Evolutionary conservation across 345 rosid species (phyloP).

Genomic region (Melaleuca quinquenervia): DNA sequence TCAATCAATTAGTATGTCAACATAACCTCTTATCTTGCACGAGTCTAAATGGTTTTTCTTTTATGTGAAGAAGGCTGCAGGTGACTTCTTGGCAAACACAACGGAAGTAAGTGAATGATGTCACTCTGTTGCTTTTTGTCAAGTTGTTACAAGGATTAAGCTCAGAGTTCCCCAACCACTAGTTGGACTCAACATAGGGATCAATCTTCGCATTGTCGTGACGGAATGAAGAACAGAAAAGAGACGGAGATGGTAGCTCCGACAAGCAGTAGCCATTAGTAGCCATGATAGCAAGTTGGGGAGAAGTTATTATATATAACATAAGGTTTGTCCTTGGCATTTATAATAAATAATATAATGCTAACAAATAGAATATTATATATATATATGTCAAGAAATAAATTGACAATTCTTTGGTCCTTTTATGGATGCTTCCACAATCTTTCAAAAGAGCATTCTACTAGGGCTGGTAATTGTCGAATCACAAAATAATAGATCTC

Average conservation of each 20-base stretch:
- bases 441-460: not conserved
- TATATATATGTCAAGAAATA: not conserved
- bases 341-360: not conserved
- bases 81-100: not conserved
- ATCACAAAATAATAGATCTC: not conserved
- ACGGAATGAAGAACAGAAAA: not conserved
- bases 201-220: not conserved
- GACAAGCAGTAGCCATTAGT: too few species aligned
- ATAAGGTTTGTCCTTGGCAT: not conserved
- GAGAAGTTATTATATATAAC: too few species aligned
- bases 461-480: not conserved
- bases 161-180: not conserved
- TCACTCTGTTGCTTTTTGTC: not conserved
- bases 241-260: too few species aligned
- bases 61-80: not conserved
- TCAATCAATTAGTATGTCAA: not conserved
- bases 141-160: not conserved
- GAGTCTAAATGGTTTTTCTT: not conserved
- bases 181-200: not conserved
- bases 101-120: not conserved
- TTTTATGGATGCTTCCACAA: not conserved
- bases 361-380: not conserved
- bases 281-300: too few species aligned
- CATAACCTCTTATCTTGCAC: not conserved
- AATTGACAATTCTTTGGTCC: not conserved